Percentiles rank a stretch among this genome's conserved stretches.
These are phyloP conservation scores for Chaetomiaceae sp. DNA, from an alignment of 2,329 filamentous ascomycete species.

Conservation along the genomic window DNA sequence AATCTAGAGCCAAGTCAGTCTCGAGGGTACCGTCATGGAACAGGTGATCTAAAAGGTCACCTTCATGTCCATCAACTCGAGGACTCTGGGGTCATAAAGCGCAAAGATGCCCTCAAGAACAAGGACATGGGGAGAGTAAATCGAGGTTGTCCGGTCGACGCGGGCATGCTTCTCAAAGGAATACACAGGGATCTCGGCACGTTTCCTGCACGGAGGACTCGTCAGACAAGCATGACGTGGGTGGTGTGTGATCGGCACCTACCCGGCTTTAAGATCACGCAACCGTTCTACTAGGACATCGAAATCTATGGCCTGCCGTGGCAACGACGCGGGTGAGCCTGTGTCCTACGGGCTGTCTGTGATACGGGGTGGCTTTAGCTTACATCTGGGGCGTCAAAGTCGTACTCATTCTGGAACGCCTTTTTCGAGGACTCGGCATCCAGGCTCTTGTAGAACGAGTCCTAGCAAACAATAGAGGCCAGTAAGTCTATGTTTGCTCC, in stretches of 20 bases:
- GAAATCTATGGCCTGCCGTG: constrained; percentile 75
- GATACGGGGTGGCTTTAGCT: constrained; percentile 19
- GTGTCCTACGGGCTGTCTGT: too few relatives aligned
- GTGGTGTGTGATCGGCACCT: constrained; percentile 32
- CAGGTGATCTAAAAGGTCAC: constrained; percentile 38
- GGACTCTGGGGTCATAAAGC: constrained; percentile 78
- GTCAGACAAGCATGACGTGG: constrained; percentile 14
- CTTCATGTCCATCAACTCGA: constrained; percentile 87
- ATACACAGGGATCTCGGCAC: constrained; percentile 88
- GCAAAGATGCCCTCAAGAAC: constrained; percentile 96
- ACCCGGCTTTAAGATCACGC: constrained; percentile 87
- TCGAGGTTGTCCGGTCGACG: constrained; percentile 70
- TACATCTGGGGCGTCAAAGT: constrained; percentile 86
- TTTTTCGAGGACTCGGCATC: constrained; percentile 70
- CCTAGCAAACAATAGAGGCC: constrained; percentile 45
- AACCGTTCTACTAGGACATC: constrained; percentile 77
- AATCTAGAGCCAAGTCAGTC: constrained; percentile 48
- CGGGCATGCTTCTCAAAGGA: constrained; percentile 91
- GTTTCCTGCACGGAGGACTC: constrained; percentile 51
- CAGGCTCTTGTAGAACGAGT: constrained; percentile 95
- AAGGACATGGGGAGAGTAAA: constrained; percentile 94
- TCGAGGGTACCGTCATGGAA: neutral
- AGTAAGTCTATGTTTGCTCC: neutral
- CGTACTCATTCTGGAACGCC: constrained; percentile 87
- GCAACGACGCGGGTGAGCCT: constrained; percentile 6